Base-by-base conservation (phyloP, 257 asterid species). In the Leptodermis oblonga region DNA sequence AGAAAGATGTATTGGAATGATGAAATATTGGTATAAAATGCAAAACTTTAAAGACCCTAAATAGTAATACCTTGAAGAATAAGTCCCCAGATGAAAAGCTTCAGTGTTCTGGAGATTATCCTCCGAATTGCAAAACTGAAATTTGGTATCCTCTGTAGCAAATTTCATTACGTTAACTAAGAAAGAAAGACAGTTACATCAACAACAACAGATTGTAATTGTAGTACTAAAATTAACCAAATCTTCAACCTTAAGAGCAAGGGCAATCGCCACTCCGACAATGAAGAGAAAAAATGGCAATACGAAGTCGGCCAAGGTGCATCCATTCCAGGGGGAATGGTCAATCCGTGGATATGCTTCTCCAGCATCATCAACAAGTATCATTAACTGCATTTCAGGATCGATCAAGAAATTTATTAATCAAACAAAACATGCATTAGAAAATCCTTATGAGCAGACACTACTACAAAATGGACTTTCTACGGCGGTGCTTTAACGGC, bases 301-400 rank as follows among this genome's bases (percentile, higher is more conserved):
- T 1, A 92, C 97, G 22, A 92, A 86, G 74, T 92, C 96, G 31
- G 96, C 97, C 67, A 92, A 76, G 0, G 96, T 92, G 86, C 95
- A 92, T 20, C 98, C 98, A 26, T 92, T 89, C 98, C 98, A 89
- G 0, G 98, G 98, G 5, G 98, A 92, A 70, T 92, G 98, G 76
- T 92, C 94, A 20, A 89, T 87, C 9, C 89, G 72, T 10, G 90
- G 74, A 73, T 83, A 89, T 15, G 80, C 89, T 64, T 68, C 83
- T 73, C 98, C 98, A 28, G 86, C 96, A 75, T 92, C 96, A 69
- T 92, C 98, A 1, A 89, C 98, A 14, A 92, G 83, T 70, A 92
- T 78, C 98, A 92, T 92, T 75, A 91, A 49, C 96, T 91, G 72
- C 74, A 76, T 41, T 11, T 12, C 66, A 63, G 65, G n/a, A 59